phyloP scores from a whole-genome alignment of 208 protist genomes.

The Chromosphaera perkinsii region DNA sequence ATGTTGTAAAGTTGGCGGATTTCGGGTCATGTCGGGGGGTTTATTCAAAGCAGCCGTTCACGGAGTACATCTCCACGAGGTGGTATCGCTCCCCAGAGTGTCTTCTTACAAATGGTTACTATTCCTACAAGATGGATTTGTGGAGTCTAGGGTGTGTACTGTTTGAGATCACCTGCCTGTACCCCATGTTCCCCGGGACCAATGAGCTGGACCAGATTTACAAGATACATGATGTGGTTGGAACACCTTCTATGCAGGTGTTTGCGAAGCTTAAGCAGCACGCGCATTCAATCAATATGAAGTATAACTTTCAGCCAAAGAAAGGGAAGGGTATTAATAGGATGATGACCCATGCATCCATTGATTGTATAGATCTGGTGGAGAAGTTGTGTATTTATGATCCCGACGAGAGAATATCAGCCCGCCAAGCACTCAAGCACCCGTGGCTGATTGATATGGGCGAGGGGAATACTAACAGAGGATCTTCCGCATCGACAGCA shows the following conservation, averaged over 20 bases:
- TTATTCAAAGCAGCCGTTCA: slow-evolving; percentile 87
- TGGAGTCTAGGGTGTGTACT: slow-evolving; percentile 84
- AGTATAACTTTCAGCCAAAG: neutral
- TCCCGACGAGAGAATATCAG: too few relatives aligned
- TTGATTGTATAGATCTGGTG: slow-evolving; percentile 94
- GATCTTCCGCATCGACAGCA: too few relatives aligned
- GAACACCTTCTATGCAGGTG: slow-evolving; percentile 56
- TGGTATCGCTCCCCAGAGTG: slow-evolving; percentile 93
- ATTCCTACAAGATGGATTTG: slow-evolving; percentile 92
- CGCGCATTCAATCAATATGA: neutral
- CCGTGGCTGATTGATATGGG: too few relatives aligned
- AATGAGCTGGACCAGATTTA: slow-evolving; percentile 79
- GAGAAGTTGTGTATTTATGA: slow-evolving; percentile 94
- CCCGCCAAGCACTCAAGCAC: too few relatives aligned
- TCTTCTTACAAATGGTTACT: slow-evolving; percentile 91
- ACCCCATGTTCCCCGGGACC: slow-evolving; percentile 73
- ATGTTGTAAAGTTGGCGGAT: slow-evolving; percentile 90
- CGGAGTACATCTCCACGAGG: slow-evolving; percentile 94
- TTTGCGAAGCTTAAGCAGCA: slow-evolving; percentile 11
- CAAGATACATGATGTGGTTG: slow-evolving; percentile 72
- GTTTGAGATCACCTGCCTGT: slow-evolving; percentile 77
- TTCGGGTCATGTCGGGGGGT: slow-evolving; percentile 92
- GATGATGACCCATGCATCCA: slow-evolving; percentile 1
- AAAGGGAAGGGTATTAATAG: neutral
- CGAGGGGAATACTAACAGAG: too few relatives aligned